Conservation (phyloP, 1,284 basidiomycete species). For the Omphalotus olearius region DNA sequence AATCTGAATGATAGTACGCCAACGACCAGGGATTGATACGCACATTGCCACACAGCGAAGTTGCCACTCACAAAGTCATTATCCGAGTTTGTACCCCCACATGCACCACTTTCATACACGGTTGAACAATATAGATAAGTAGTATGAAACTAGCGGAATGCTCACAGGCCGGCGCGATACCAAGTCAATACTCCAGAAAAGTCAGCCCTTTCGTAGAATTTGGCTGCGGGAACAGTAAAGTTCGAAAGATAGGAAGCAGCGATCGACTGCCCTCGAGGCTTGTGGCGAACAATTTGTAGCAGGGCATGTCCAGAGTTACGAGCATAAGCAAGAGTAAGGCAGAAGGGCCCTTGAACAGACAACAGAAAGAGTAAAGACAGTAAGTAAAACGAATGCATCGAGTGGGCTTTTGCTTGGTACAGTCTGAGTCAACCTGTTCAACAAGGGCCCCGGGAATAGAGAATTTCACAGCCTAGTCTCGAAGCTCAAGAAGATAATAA, state of each 20-base stretch:
- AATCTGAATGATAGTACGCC: slow-evolving; percentile 35
- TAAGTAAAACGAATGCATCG: slow-evolving; percentile 6
- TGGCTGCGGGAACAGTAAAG: not conserved
- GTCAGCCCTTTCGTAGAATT: not conserved
- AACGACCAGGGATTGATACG: not conserved
- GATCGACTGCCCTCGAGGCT: not conserved
- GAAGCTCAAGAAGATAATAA: too few relatives aligned
- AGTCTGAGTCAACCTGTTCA: too few relatives aligned
- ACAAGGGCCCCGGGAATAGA: too few relatives aligned
- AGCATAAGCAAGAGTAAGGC: not conserved
- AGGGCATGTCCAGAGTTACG: slow-evolving; percentile 1
- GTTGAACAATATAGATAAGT: too few relatives aligned
- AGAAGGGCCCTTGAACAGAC: not conserved
- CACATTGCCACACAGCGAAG: not conserved
- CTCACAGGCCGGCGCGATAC: slow-evolving; percentile 6
- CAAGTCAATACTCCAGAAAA: slow-evolving; percentile 2
- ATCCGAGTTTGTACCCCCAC: slow-evolving; percentile 26
- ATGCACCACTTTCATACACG: slow-evolving; percentile 30
- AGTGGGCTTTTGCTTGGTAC: not conserved
- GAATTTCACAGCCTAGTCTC: too few relatives aligned
- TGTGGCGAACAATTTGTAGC: not conserved
- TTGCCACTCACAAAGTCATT: slow-evolving; percentile 29
- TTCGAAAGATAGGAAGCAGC: too few relatives aligned
- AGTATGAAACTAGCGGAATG: too few relatives aligned
- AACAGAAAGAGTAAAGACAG: slow-evolving; percentile 8